Base-by-base conservation (phyloP, 148 eudicot species). In the Rhododendron ferrugineum region DNA sequence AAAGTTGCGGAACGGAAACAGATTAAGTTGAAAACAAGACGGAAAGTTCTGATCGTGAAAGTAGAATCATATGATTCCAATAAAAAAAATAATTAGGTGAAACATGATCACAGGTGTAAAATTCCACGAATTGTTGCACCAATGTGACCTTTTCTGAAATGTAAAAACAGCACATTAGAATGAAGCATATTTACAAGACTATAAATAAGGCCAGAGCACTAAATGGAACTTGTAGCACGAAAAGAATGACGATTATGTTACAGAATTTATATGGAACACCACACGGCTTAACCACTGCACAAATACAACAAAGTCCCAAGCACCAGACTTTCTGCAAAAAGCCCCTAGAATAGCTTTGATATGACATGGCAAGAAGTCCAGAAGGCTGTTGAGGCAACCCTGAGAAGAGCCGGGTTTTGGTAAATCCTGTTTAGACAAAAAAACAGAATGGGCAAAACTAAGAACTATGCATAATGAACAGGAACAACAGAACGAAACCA, bases 331-430 rank as follows among this genome's bases (percentile, higher is more conserved):
- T 52, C 83, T 73, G 82, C 46, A 62, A 64, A 26, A 62, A 82
- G 82, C 82, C 83, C 77, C 90, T 86, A 97, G 88, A 97, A 91
- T 50, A 97, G 91, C 93, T 92, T 97, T 1, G 99, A 97, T 88
- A 97, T 91, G 32, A 97, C 94, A 79, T 88, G 91, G 84, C 96
- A 97, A 11, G 99, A 97, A 64, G 96, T 93, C 98, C 98, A 97
- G 92, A 97, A 97, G 30, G 99, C 99, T 11, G 98, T 88, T 54
- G 99, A 91, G 83, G 99, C 99, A 52, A 90, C 98, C 80, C 91
- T 87, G 4, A 97, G 92, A 82, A 97, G 90, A 2, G 98, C 99
- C 5, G 99, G 99, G 79, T 97, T 97, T 90, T 97, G 99, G 88
- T 97, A 97, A 52, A 97, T 93, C 91, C 99, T 97, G 92, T 82